These are phyloP conservation scores for Cystobasidium onofrii DNA, from an alignment of 768 basidiomycete genomes.

Conservation along the genomic window DNA sequence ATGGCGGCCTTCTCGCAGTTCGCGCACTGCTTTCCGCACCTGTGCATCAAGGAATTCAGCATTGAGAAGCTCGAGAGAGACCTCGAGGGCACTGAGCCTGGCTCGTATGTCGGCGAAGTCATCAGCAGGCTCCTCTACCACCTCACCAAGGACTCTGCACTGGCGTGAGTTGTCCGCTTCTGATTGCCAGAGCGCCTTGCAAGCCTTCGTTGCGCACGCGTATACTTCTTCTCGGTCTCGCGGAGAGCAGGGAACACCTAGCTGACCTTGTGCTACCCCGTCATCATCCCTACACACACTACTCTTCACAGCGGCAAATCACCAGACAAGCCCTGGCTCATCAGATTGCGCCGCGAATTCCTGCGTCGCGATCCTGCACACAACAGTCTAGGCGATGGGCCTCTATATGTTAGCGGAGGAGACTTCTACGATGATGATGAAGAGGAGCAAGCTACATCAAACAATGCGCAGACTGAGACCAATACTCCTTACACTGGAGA, in stretches of 20 bases:
- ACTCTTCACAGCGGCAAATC: slow-evolving; percentile 9
- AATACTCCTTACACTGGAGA: neutral
- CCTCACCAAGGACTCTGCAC: slow-evolving; percentile 22
- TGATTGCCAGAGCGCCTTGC: neutral
- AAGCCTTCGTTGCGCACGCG: neutral
- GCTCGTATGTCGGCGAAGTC: slow-evolving; percentile 23
- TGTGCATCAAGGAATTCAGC: slow-evolving; percentile 25
- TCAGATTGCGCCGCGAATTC: slow-evolving; percentile 24
- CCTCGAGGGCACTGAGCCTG: slow-evolving; percentile 21
- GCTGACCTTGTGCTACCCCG: neutral
- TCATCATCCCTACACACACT: neutral
- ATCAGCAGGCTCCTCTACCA: slow-evolving; percentile 21
- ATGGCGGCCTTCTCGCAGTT: slow-evolving; percentile 31
- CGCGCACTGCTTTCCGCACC: slow-evolving; percentile 13
- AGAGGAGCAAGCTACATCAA: neutral
- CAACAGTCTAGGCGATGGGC: slow-evolving; percentile 20
- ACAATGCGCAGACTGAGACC: neutral
- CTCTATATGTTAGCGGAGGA: slow-evolving; percentile 12
- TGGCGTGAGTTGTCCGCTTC: slow-evolving; percentile 12
- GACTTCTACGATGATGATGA: slow-evolving; percentile 7
- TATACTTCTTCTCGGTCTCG: neutral
- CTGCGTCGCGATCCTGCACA: slow-evolving; percentile 13
- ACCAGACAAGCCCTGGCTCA: slow-evolving; percentile 25
- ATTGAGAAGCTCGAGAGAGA: slow-evolving; percentile 26
- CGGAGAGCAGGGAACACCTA: too few relatives aligned